These are phyloP conservation scores for Ensete ventricosum DNA, from an alignment of 176 grass and related monocot species.

Conservation along the genomic window DNA sequence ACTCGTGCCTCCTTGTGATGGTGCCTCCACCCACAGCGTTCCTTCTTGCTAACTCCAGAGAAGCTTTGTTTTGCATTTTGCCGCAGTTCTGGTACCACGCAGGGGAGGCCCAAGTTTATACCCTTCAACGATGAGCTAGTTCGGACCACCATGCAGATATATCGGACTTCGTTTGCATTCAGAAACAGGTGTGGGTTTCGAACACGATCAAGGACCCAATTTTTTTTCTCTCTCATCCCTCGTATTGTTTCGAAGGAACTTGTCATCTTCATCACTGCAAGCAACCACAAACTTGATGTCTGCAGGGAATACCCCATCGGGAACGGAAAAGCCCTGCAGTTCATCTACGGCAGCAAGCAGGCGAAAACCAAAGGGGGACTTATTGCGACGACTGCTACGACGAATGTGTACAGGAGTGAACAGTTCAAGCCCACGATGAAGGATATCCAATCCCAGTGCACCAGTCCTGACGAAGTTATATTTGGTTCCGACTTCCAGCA, in stretches of 20 bases:
- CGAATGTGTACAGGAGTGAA: slow-evolving; percentile 58
- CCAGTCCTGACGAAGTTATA: slow-evolving; percentile 80
- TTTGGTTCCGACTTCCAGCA: slow-evolving; percentile 72
- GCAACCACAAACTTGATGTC: too few relatives aligned
- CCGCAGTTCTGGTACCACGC: slow-evolving; percentile 86
- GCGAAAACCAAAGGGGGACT: slow-evolving; percentile 58
- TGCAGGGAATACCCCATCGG: slow-evolving; percentile 64
- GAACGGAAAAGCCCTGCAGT: slow-evolving; percentile 77
- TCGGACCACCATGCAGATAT: slow-evolving; percentile 72
- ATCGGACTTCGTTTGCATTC: slow-evolving; percentile 67
- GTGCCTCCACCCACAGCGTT: not conserved
- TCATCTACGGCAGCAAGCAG: slow-evolving; percentile 90
- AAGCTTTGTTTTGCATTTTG: slow-evolving; percentile 1
- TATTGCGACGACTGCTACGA: slow-evolving; percentile 68
- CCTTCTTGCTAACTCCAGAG: not conserved
- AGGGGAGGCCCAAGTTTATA: slow-evolving; percentile 81
- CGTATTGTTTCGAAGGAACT: too few relatives aligned
- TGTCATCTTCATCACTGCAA: too few relatives aligned
- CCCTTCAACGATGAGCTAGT: slow-evolving; percentile 82
- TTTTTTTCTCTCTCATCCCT: not conserved
- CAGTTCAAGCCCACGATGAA: slow-evolving; percentile 64
- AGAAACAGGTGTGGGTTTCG: slow-evolving; percentile 54
- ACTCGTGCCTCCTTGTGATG: not conserved
- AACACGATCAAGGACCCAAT: not conserved
- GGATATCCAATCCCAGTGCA: slow-evolving; percentile 45